Evolutionary conservation across 1,284 basidiomycete genomes (phyloP).

Genomic region (Tetrapyrgos nigripes): DNA sequence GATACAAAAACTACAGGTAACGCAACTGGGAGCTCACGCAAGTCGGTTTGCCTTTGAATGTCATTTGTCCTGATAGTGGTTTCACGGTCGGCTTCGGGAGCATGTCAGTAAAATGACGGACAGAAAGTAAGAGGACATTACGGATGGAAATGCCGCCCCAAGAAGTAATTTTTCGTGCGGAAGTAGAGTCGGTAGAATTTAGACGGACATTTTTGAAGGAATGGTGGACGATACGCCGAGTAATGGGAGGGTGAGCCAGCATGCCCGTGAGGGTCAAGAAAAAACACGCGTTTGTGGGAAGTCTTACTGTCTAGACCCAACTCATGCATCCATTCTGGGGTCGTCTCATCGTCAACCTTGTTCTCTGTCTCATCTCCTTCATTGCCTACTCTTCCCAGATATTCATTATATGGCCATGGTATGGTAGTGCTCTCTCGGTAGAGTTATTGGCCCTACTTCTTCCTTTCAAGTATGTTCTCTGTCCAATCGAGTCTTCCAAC

Average conservation of each 20-base stretch:
- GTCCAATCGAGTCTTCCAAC: slow-evolving; percentile 8
- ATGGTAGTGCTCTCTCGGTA: slow-evolving; percentile 72
- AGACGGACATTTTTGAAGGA: slow-evolving; percentile 14
- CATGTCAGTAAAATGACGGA: neutral
- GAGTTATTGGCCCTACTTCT: slow-evolving; percentile 76
- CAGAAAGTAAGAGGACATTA: slow-evolving; percentile 24
- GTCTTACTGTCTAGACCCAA: no score
- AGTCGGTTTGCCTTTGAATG: neutral
- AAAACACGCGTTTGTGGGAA: slow-evolving; percentile 20
- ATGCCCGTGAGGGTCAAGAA: slow-evolving; percentile 17
- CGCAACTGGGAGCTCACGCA: neutral
- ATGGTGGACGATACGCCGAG: slow-evolving; percentile 7
- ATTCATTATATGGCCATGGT: slow-evolving; percentile 93
- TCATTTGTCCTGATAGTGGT: neutral
- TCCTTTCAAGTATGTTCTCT: slow-evolving; percentile 85
- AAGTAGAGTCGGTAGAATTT: slow-evolving; percentile 24
- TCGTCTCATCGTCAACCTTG: slow-evolving; percentile 71
- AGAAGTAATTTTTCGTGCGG: slow-evolving; percentile 11
- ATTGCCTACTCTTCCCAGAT: slow-evolving; percentile 90
- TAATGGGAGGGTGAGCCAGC: slow-evolving; percentile 16
- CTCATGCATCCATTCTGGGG: slow-evolving; percentile 55
- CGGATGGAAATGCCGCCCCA: slow-evolving; percentile 44
- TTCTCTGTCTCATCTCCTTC: slow-evolving; percentile 83
- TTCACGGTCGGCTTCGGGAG: slow-evolving; percentile 8
- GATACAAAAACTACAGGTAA: no score